Conservation (phyloP, 2,329 filamentous ascomycete genomes). For the Microdochium bolleyi region DNA sequence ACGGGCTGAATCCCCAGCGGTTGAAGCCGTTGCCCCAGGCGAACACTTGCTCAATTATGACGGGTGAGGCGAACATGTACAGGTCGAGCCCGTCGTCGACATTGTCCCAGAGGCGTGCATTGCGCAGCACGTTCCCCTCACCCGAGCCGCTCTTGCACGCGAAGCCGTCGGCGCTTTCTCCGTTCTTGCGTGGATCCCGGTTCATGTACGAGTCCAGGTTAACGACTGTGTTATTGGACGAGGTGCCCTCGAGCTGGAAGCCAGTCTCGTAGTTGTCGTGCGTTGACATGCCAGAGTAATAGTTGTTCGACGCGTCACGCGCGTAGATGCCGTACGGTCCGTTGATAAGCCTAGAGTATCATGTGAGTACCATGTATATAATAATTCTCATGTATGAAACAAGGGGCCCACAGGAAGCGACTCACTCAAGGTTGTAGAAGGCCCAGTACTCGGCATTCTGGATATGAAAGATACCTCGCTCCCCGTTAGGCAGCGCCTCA, state of each 20-base stretch:
- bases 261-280: slow-evolving; percentile 26
- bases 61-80: slow-evolving; percentile 27
- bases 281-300: slow-evolving; percentile 24
- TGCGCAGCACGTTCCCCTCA: slow-evolving; percentile 33
- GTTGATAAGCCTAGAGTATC: slow-evolving; percentile 17
- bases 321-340: slow-evolving; percentile 28
- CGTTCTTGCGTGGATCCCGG: slow-evolving; percentile 40
- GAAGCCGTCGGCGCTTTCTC: slow-evolving; percentile 41
- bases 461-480: no score
- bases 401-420: no score
- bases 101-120: slow-evolving; percentile 39
- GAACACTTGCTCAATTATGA: slow-evolving; percentile 32
- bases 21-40: slow-evolving; percentile 37
- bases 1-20: slow-evolving; percentile 31
- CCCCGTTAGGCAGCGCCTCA: no score
- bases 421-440: no score
- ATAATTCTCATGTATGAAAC: no score
- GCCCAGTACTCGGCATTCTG: no score
- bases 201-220: slow-evolving; percentile 35
- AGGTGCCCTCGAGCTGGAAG: slow-evolving; percentile 24
- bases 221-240: slow-evolving; percentile 28
- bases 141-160: slow-evolving; percentile 37
- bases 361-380: no score
- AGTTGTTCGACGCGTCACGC: slow-evolving; percentile 25
- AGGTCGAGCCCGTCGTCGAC: slow-evolving; percentile 41